phyloP scores from a whole-genome alignment of 1,284 basidiomycete genomes.

The Naganishia sp. region DNA sequence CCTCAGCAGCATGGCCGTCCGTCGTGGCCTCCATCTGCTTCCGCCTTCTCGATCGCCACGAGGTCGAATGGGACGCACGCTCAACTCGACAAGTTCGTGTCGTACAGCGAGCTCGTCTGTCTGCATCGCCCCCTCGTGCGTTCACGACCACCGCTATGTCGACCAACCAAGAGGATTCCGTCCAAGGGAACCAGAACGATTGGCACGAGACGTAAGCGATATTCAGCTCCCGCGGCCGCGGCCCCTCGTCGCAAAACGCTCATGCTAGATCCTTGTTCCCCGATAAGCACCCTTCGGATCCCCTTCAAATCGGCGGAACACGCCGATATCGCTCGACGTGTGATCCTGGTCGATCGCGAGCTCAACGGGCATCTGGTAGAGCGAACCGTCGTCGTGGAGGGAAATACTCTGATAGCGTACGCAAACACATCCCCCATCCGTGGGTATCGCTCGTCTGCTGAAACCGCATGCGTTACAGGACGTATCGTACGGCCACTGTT shows the following conservation, averaged over 20 bases:
- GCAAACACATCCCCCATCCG: constrained; percentile 5
- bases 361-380: constrained; percentile 75
- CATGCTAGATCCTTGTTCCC: not conserved
- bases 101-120: too few species aligned
- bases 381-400: constrained; percentile 64
- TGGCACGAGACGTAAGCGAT: constrained; percentile 43
- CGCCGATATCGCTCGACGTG: constrained; percentile 73
- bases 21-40: too few species aligned
- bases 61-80: too few species aligned
- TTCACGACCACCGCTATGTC: constrained; percentile 22
- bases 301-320: constrained; percentile 73
- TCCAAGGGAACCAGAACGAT: constrained; percentile 27
- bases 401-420: constrained; percentile 69
- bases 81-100: too few species aligned
- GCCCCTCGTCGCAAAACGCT: not conserved
- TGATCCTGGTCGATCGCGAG: constrained; percentile 80
- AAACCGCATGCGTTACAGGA: constrained; percentile 33
- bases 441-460: not conserved
- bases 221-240: not conserved
- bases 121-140: too few species aligned
- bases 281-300: constrained; percentile 66
- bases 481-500: constrained; percentile 66
- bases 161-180: constrained; percentile 3
- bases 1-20: too few species aligned
- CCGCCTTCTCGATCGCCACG: too few species aligned